A percentile compares a stretch with the other conserved stretches of the same genome.
These are phyloP conservation scores for Xylaria sp. DNA, from an alignment of 2,329 filamentous ascomycete species.

Conservation along the genomic window DNA sequence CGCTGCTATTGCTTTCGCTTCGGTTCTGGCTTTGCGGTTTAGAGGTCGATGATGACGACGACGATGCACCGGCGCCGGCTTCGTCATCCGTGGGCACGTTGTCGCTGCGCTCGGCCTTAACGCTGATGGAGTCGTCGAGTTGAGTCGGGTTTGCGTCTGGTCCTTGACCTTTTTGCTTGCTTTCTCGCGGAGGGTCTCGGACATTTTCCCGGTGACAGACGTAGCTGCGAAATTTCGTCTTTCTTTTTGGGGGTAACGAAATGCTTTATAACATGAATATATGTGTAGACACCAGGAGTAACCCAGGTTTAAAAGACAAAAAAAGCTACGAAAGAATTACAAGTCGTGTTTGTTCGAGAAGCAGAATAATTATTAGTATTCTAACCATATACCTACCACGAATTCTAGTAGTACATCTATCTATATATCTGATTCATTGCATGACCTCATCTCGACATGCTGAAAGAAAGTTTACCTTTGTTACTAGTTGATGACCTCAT, in stretches of 20 bases:
- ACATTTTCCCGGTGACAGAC: constrained; percentile 25
- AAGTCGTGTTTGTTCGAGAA: no score
- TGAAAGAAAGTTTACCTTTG: neutral
- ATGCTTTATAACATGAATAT: neutral
- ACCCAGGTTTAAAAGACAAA: no score
- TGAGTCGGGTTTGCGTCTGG: constrained; percentile 45
- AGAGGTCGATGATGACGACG: constrained; percentile 2
- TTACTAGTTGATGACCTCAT: constrained; percentile 40
- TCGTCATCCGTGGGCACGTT: constrained; percentile 34
- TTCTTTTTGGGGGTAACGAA: neutral
- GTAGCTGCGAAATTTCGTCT: neutral
- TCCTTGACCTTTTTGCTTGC: constrained; percentile 40
- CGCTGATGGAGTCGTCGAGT: constrained; percentile 47
- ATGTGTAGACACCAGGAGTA: no score
- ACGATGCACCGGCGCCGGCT: constrained; percentile 22
- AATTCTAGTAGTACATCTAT: no score
- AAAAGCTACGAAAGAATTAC: no score
- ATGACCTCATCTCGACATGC: constrained; percentile 35
- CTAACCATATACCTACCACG: no score
- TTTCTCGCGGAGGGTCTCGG: constrained; percentile 39
- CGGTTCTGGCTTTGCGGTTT: neutral
- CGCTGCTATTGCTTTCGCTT: neutral
- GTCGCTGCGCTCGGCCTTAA: constrained; percentile 47
- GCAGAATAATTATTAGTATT: no score
- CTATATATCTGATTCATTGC: no score